Percentiles rank a stretch among this genome's conserved stretches.
These are phyloP conservation scores for Curvularia lunata DNA, from an alignment of 2,329 filamentous ascomycete genomes.

Conservation along the genomic window DNA sequence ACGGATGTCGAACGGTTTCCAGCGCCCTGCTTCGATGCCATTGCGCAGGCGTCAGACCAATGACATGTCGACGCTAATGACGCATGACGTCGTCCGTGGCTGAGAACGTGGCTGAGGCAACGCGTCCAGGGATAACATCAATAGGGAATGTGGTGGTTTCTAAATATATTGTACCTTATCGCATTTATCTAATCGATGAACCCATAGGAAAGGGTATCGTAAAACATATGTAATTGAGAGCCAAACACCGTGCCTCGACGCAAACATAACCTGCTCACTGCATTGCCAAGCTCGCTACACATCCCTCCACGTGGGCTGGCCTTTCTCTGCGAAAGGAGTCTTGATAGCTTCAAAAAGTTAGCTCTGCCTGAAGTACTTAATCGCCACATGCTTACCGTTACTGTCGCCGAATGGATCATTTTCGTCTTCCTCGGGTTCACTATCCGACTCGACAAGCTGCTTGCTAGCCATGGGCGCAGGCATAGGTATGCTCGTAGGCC, in stretches of 20 bases:
- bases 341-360: constrained; percentile 55
- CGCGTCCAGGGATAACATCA: not conserved
- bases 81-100: constrained; percentile 38
- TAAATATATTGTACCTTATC: not conserved
- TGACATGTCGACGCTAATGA: constrained; percentile 18
- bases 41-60: constrained; percentile 22
- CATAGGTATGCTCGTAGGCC: constrained; percentile 53
- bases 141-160: not conserved
- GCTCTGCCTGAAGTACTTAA: not conserved
- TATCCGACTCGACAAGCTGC: constrained; percentile 59
- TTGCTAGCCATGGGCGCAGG: constrained; percentile 42
- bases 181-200: not conserved
- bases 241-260: constrained; percentile 4
- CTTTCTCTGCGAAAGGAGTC: constrained; percentile 53
- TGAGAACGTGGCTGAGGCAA: constrained; percentile 15
- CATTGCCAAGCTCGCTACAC: constrained; percentile 27
- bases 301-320: constrained; percentile 48
- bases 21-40: constrained; percentile 28
- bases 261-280: not conserved
- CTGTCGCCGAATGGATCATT: constrained; percentile 86
- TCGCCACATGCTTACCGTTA: constrained; percentile 58
- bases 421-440: constrained; percentile 65
- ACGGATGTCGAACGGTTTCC: constrained; percentile 11
- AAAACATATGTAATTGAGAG: constrained; percentile 4
- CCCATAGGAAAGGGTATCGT: constrained; percentile 11